These are phyloP conservation scores for Eutrema japonicum DNA, from an alignment of 345 rosid genomes.

Conservation along the genomic window DNA sequence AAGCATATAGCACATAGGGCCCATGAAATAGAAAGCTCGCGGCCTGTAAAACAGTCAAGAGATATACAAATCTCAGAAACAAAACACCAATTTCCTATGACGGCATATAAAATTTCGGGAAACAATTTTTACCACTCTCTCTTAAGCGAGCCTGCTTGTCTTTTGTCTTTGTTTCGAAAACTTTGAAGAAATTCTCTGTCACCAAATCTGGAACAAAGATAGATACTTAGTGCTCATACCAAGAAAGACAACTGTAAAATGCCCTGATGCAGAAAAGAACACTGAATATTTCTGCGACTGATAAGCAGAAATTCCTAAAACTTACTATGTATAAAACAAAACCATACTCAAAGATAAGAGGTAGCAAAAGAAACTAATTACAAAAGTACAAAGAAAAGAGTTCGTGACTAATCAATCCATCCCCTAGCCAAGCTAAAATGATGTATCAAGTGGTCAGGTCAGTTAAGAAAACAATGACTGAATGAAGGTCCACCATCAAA, in stretches of 20 bases:
- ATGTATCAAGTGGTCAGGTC: constrained; percentile 11
- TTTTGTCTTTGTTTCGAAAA: constrained; percentile 81
- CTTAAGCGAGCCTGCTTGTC: constrained; percentile 75
- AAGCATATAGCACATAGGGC: constrained; percentile 97
- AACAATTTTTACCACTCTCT: constrained; percentile 68
- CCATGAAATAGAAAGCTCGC: constrained; percentile 94
- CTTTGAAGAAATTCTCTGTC: constrained; percentile 64
- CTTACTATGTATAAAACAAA: constrained; percentile 11
- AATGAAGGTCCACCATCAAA: not conserved
- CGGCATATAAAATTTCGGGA: not conserved
- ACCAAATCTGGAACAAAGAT: constrained; percentile 63
- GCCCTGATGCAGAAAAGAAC: constrained; percentile 3
- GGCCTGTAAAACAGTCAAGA: constrained; percentile 52
- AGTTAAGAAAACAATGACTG: constrained; percentile 6
- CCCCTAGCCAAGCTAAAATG: constrained; percentile 12
- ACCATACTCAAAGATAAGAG: constrained; percentile 4
- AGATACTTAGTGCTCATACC: constrained; percentile 37
- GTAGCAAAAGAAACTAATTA: constrained; percentile 3
- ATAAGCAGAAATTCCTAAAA: constrained; percentile 10
- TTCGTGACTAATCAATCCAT: not conserved
- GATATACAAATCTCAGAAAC: constrained; percentile 27
- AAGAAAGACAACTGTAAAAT: constrained; percentile 2
- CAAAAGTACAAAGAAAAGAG: constrained; percentile 12
- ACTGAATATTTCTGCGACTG: constrained; percentile 8
- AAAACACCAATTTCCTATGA: constrained; percentile 28